Percentiles rank a stretch among this genome's conserved stretches.
phyloP scores from a whole-genome alignment of 2,329 filamentous ascomycete genomes.

The Dactylellina drechsleri region DNA sequence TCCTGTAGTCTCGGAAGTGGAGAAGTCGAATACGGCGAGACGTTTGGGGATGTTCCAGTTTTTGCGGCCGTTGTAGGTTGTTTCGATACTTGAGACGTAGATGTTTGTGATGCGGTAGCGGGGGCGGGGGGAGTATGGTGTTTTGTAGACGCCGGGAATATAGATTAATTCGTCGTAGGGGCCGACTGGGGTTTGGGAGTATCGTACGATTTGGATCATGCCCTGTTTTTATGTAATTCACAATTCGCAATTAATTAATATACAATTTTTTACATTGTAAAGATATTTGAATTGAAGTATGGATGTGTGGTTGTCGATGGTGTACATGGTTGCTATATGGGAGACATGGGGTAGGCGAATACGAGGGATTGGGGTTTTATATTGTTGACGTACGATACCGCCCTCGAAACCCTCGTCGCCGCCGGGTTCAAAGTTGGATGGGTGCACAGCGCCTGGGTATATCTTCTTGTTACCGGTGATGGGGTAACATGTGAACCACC shows the following conservation, averaged over 20 bases:
- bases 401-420: slow-evolving; percentile 38
- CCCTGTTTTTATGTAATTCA: no score
- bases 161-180: slow-evolving; percentile 68
- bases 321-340: no score
- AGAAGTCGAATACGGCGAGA: slow-evolving; percentile 66
- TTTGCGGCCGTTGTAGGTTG: slow-evolving; percentile 67
- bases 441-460: slow-evolving; percentile 18
- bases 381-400: slow-evolving; percentile 15
- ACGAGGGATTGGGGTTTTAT: no score
- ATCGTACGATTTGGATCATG: slow-evolving; percentile 67
- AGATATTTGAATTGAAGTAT: not conserved
- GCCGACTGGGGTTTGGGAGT: slow-evolving; percentile 66
- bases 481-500: slow-evolving; percentile 49
- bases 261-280: not conserved
- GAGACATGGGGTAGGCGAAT: no score
- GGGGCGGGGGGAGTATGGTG: slow-evolving; percentile 60
- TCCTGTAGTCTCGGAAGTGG: slow-evolving; percentile 26
- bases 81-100: slow-evolving; percentile 68
- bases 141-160: slow-evolving; percentile 65
- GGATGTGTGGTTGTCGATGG: no score
- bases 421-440: slow-evolving; percentile 34
- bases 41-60: slow-evolving; percentile 71
- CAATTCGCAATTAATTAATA: not conserved
- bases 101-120: slow-evolving; percentile 66
- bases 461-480: slow-evolving; percentile 29